Base-by-base conservation (phyloP, 495 filamentous ascomycete species). In the Pyrenopolyporus hunteri region DNA sequence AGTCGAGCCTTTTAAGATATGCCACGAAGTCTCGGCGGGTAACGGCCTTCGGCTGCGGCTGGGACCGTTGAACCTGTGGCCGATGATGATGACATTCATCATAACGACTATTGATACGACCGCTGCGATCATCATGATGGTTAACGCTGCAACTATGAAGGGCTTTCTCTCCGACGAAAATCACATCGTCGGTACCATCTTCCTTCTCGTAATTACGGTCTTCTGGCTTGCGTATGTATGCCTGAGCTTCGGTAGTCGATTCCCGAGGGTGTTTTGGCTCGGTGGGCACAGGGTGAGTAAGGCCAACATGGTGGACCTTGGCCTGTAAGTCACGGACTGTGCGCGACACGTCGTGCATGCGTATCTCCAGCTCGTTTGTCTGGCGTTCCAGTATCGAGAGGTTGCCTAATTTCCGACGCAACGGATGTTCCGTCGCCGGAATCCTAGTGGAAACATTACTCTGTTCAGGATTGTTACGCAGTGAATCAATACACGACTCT, bases 1-100 rank as follows among this genome's bases (percentile, higher is more conserved):
- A 39, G 32, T 57, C 42, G 20, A 57, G 29, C 13, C n/a, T 40
- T 14, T 47, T 37, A 17, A 57, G 53, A 10, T 19, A 35, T 8
- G 29, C 9, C 1, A 57, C 11, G 23, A 57, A 46, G 23, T 57
- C 40, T 10, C 0, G 20, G 13, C 22, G 22, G 1, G 25, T 44
- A 9, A 55, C 14, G 9, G 6, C 32, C 4, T 39, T 33, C 8
- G 11, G 33, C 3, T 17, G n/a, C 43, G 22, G 25, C 8, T 16
- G 13, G n/a, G n/a, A n/a, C n/a, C n/a, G n/a, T n/a, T n/a, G n/a
- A n/a, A n/a, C n/a, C n/a, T n/a, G n/a, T n/a, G n/a, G n/a, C n/a
- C n/a, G n/a, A n/a, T n/a, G n/a, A n/a, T n/a, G n/a, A n/a, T n/a
- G n/a, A n/a, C n/a, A n/a, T n/a, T n/a, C n/a, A n/a, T n/a, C n/a